Percentiles rank a stretch among this genome's conserved stretches.
Conservation (phyloP, 768 basidiomycete species). For the Lactifluus pinguis region DNA sequence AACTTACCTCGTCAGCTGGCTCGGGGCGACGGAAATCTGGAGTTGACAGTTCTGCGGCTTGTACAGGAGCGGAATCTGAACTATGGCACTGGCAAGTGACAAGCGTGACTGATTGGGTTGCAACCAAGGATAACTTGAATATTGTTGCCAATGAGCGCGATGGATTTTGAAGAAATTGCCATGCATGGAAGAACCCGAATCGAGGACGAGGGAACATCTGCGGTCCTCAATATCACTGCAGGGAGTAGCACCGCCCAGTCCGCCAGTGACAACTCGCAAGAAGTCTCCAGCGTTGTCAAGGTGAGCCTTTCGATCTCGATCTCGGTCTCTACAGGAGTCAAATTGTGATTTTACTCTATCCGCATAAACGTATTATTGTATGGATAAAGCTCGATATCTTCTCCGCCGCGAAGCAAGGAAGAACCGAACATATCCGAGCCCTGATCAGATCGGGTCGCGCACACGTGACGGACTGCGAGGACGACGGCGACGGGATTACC, state of each 20-base stretch:
- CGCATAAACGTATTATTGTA: neutral
- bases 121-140: too few species aligned
- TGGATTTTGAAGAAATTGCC: neutral
- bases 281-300: neutral
- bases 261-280: neutral
- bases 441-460: slow-evolving; percentile 64
- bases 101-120: too few species aligned
- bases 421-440: slow-evolving; percentile 49
- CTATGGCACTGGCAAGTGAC: too few species aligned
- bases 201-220: neutral
- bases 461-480: slow-evolving; percentile 66
- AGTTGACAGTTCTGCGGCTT: slow-evolving; percentile 36
- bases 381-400: slow-evolving; percentile 53
- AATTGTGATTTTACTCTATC: neutral
- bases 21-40: neutral
- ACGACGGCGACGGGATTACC: slow-evolving; percentile 88
- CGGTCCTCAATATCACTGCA: neutral
- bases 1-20: slow-evolving; percentile 3
- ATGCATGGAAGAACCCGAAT: slow-evolving; percentile 1
- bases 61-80: too few species aligned
- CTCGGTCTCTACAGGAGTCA: too few species aligned
- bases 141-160: neutral
- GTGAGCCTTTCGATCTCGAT: neutral
- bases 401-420: slow-evolving; percentile 78
- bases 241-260: neutral